Percentiles rank a stretch among this genome's conserved stretches.
Evolutionary conservation across 306 rosid species (phyloP).

Genomic region (Gynostemma pentaphyllum): DNA sequence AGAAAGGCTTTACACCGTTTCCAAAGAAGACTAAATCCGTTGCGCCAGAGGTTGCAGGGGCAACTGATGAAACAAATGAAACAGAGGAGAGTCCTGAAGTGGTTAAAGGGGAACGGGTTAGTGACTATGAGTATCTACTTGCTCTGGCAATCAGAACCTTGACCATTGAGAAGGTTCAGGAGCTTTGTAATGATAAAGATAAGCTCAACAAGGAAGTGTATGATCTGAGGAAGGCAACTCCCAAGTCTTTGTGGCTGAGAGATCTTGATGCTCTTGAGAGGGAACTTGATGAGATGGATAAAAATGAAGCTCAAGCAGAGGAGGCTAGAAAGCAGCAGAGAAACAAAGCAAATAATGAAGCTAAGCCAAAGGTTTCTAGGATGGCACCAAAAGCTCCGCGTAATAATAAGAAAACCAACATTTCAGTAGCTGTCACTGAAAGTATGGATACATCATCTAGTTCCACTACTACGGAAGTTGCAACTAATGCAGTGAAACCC

Average conservation of each 20-base stretch:
- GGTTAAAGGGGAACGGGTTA: conserved; percentile 24
- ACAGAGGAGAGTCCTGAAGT: conserved; percentile 30
- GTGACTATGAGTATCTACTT: conserved; percentile 68
- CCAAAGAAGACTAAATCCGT: conserved; percentile 60
- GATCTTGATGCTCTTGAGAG: conserved; percentile 65
- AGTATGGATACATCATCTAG: conserved; percentile 17
- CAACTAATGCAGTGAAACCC: conserved; percentile 36
- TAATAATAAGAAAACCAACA: conserved; percentile 45
- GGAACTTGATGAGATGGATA: conserved; percentile 63
- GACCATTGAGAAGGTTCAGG: conserved; percentile 73
- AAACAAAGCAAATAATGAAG: conserved; percentile 25
- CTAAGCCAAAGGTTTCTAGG: conserved; percentile 19
- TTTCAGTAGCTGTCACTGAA: conserved; percentile 36
- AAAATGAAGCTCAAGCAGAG: conserved; percentile 42
- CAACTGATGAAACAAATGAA: conserved; percentile 44
- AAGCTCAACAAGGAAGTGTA: conserved; percentile 44
- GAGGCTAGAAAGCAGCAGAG: conserved; percentile 38
- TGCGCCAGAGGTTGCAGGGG: conserved; percentile 92
- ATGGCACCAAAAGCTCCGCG: conserved; percentile 53
- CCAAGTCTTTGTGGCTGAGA: conserved; percentile 57
- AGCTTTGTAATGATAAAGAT: conserved; percentile 45
- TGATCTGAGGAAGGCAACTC: conserved; percentile 51
- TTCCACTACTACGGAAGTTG: conserved; percentile 45
- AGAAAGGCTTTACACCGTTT: conserved; percentile 85
- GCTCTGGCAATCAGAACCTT: conserved; percentile 70